Percentiles rank a stretch among this genome's conserved stretches.
These are phyloP conservation scores for Boletus sensibilis DNA, from an alignment of 768 basidiomycete species.

Conservation along the genomic window DNA sequence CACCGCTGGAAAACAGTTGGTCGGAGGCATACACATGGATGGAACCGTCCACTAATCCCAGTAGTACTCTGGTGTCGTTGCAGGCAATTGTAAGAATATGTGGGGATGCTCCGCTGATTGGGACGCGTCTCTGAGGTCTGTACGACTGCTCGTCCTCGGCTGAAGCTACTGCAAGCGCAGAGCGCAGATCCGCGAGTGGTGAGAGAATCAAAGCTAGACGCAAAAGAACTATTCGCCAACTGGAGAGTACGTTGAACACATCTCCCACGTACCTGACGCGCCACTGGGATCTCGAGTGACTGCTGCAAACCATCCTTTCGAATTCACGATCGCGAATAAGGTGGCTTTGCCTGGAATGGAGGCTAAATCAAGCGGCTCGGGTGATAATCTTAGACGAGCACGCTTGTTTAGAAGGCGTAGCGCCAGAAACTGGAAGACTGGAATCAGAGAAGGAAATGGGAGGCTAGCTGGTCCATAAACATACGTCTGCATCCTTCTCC, in stretches of 20 bases:
- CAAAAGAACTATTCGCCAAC: background rate
- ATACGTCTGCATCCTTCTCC: slow-evolving; percentile 34
- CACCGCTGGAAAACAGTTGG: slow-evolving; percentile 46
- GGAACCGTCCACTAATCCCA: slow-evolving; percentile 58
- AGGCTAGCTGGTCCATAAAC: slow-evolving; percentile 1
- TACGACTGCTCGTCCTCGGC: slow-evolving; percentile 42
- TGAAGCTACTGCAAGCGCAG: slow-evolving; percentile 46
- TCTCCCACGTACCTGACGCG: slow-evolving; percentile 37
- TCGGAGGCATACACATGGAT: slow-evolving; percentile 60
- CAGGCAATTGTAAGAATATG: slow-evolving; percentile 55
- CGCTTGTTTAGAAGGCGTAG: slow-evolving; percentile 54
- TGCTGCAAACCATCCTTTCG: slow-evolving; percentile 70
- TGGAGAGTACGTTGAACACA: background rate
- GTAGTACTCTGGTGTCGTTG: slow-evolving; percentile 58
- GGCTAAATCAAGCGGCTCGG: slow-evolving; percentile 44
- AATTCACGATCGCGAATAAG: slow-evolving; percentile 59
- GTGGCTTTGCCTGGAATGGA: slow-evolving; percentile 43
- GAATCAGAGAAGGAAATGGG: slow-evolving; percentile 3
- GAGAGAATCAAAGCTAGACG: slow-evolving; percentile 59
- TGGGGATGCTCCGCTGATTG: slow-evolving; percentile 46
- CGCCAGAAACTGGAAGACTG: slow-evolving; percentile 36
- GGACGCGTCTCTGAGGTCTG: slow-evolving; percentile 50
- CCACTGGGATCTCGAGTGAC: slow-evolving; percentile 38
- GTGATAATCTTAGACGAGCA: slow-evolving; percentile 62
- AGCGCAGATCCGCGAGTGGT: slow-evolving; percentile 58